Conservation (phyloP, 164 flowering plant species). For the Aristolochia californica region DNA sequence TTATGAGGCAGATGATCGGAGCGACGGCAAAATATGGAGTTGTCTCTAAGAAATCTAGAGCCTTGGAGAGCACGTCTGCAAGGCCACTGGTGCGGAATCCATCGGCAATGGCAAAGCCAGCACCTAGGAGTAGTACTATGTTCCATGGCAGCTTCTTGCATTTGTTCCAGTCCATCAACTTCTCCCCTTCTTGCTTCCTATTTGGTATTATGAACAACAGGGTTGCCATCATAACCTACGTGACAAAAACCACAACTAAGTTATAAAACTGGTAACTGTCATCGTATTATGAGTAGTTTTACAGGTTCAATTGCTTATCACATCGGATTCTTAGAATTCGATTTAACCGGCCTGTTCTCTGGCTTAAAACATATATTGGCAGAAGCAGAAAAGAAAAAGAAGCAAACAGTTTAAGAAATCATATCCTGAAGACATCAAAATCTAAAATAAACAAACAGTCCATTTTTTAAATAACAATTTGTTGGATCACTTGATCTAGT, state of each 20-base stretch:
- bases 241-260: neutral
- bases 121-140: constrained; percentile 69
- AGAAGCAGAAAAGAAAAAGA: too few species aligned
- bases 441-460: too few species aligned
- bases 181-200: constrained; percentile 60
- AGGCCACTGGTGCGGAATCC: constrained; percentile 77
- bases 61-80: constrained; percentile 43
- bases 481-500: too few species aligned
- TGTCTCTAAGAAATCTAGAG: constrained; percentile 40
- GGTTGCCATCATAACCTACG: constrained; percentile 82
- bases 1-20: constrained; percentile 54
- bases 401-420: too few species aligned
- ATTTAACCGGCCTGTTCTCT: too few species aligned
- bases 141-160: constrained; percentile 93
- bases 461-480: too few species aligned
- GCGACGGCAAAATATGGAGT: constrained; percentile 62
- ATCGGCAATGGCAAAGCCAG: constrained; percentile 89
- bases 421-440: too few species aligned
- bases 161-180: constrained; percentile 93
- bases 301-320: too few species aligned
- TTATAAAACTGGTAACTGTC: too few species aligned
- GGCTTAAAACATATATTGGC: too few species aligned
- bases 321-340: too few species aligned
- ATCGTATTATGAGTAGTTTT: too few species aligned
- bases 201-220: constrained; percentile 84